Percentiles rank a stretch among this genome's conserved stretches.
These are phyloP conservation scores for Linaria vulgaris DNA, from an alignment of 257 asterid species.

Conservation along the genomic window DNA sequence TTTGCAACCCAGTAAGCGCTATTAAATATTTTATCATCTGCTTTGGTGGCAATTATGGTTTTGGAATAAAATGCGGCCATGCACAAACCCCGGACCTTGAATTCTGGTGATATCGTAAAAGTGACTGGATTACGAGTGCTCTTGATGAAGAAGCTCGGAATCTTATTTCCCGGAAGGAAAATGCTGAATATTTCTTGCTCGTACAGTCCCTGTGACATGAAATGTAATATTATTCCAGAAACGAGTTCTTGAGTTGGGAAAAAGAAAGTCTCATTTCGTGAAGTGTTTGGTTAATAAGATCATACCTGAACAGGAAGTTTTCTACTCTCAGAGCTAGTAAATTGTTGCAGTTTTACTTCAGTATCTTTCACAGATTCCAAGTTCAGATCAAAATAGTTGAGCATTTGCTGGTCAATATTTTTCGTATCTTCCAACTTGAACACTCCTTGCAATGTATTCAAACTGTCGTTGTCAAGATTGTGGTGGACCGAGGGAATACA, in stretches of 20 bases:
- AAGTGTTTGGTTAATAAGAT: too few relatives aligned
- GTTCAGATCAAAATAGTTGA: slow-evolving; percentile 7
- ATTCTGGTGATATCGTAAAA: slow-evolving; percentile 2
- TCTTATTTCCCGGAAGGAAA: slow-evolving; percentile 24
- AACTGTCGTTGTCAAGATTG: neutral
- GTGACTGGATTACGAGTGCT: neutral
- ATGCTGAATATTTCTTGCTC: slow-evolving; percentile 17
- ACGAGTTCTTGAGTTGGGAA: too few relatives aligned
- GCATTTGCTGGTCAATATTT: neutral
- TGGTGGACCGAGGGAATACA: neutral
- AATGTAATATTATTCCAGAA: neutral
- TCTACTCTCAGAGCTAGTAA: slow-evolving; percentile 1
- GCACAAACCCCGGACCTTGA: slow-evolving; percentile 10
- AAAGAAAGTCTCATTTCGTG: too few relatives aligned
- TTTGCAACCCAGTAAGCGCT: slow-evolving; percentile 10
- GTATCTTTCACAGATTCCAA: slow-evolving; percentile 7
- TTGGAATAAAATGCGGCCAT: slow-evolving; percentile 10
- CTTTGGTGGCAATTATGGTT: neutral
- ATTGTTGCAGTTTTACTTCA: slow-evolving; percentile 8
- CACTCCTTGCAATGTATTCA: slow-evolving; percentile 15
- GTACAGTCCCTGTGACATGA: neutral
- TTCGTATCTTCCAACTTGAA: slow-evolving; percentile 20
- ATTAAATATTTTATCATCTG: neutral
- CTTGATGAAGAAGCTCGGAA: slow-evolving; percentile 21
- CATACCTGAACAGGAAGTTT: slow-evolving; percentile 26